A percentile compares a stretch with the other conserved stretches of the same genome.
phyloP scores from a whole-genome alignment of 1,139 yeast genomes.

The Geotrichum bryndzae region DNA sequence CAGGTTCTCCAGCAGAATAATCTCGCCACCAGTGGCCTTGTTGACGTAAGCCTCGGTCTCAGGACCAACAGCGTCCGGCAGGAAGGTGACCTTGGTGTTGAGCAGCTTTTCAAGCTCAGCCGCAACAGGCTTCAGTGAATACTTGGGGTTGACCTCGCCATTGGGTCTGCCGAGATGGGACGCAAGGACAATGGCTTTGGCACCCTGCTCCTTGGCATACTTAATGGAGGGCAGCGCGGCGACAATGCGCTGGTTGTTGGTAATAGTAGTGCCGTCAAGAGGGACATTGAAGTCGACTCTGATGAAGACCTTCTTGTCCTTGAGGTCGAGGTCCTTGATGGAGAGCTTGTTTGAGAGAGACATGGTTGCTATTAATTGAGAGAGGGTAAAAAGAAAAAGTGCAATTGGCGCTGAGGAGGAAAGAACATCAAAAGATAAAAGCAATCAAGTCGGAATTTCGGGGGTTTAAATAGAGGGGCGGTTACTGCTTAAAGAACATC shows the following conservation, averaged over 20 bases:
- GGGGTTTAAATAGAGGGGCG: not conserved
- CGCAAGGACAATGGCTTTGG: conserved; percentile 84
- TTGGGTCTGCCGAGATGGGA: conserved; percentile 98
- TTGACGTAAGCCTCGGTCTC: conserved; percentile 76
- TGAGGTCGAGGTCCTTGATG: conserved; percentile 78
- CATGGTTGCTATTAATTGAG: conserved; percentile 43
- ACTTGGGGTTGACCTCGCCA: conserved; percentile 76
- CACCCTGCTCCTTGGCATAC: conserved; percentile 80
- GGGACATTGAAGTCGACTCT: conserved; percentile 97
- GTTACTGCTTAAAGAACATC: not conserved
- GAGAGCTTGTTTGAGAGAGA: conserved; percentile 88
- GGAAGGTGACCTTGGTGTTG: conserved; percentile 64
- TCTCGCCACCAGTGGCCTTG: conserved; percentile 61
- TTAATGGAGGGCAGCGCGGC: conserved; percentile 96
- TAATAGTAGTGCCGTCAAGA: conserved; percentile 87
- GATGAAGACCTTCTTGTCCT: conserved; percentile 89
- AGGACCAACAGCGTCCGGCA: conserved; percentile 80
- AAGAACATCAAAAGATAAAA: not conserved
- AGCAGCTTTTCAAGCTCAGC: conserved; percentile 73
- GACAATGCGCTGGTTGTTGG: conserved; percentile 97
- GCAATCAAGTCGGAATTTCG: not conserved
- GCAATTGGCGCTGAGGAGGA: not conserved
- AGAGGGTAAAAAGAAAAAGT: not conserved
- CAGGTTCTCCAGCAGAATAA: conserved; percentile 85
- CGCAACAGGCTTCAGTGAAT: conserved; percentile 87